Percentiles rank a stretch among this genome's conserved stretches.
phyloP scores from a whole-genome alignment of 176 grass and related monocot genomes.

The Oryza meridionalis region DNA sequence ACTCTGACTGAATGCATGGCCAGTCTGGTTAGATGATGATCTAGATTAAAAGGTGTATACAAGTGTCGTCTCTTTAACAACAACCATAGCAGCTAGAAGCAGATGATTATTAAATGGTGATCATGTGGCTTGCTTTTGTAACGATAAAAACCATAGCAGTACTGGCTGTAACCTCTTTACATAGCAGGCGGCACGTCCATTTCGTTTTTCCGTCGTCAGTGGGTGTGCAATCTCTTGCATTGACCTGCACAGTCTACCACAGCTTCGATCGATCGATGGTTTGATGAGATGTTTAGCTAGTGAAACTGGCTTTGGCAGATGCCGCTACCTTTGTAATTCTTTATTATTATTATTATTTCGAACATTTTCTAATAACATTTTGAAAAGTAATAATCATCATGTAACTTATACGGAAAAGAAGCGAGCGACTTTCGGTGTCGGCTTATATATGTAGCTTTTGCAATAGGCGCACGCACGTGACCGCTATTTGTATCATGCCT shows the following conservation, averaged over 20 bases:
- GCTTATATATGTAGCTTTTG: too few species aligned
- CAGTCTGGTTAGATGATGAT: not conserved
- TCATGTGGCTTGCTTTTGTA: slow-evolving; percentile 13
- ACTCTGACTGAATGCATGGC: slow-evolving; percentile 3
- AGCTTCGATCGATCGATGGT: not conserved
- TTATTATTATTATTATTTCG: too few species aligned
- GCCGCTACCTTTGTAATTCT: too few species aligned
- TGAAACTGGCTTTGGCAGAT: not conserved
- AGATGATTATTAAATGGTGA: slow-evolving; percentile 2
- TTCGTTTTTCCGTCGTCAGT: not conserved
- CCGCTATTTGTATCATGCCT: too few species aligned
- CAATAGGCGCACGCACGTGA: too few species aligned
- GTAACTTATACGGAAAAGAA: too few species aligned
- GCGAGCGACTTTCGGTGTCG: too few species aligned
- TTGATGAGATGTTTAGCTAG: not conserved
- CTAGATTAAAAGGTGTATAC: not conserved
- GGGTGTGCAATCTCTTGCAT: not conserved
- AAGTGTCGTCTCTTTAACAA: not conserved
- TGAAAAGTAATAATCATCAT: not conserved
- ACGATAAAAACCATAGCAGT: not conserved
- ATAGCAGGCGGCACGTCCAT: not conserved
- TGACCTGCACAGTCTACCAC: not conserved
- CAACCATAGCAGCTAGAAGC: not conserved
- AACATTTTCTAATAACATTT: not conserved
- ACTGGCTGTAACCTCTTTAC: not conserved